These are phyloP conservation scores for Somion occarium DNA, from an alignment of 1,284 basidiomycete species.

Conservation along the genomic window DNA sequence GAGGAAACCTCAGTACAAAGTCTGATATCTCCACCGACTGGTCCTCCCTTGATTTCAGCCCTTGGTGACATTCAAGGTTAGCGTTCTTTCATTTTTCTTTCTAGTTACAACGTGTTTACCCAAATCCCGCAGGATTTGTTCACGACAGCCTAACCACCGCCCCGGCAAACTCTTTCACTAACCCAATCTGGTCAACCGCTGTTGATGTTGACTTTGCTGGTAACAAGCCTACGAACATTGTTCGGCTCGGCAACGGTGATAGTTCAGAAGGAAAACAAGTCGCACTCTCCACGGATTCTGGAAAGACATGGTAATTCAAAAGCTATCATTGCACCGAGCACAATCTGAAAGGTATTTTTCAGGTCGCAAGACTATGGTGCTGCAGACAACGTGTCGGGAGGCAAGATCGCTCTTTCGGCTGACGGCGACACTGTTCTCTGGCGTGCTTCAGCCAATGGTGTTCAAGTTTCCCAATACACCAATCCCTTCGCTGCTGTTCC, in stretches of 20 bases:
- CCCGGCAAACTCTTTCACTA: constrained; percentile 38
- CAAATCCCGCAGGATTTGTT: constrained; percentile 33
- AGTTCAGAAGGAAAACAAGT: constrained; percentile 44
- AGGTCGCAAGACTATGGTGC: constrained; percentile 48
- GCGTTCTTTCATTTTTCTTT: not conserved
- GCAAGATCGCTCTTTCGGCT: constrained; percentile 54
- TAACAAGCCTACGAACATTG: constrained; percentile 46
- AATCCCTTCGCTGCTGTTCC: constrained; percentile 45
- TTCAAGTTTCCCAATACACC: constrained; percentile 47
- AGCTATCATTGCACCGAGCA: too few species aligned
- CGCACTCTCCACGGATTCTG: constrained; percentile 50
- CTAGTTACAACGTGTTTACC: not conserved
- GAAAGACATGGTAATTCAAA: constrained; percentile 48
- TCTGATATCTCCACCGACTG: constrained; percentile 47
- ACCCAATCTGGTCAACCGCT: constrained; percentile 47
- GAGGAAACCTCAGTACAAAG: constrained; percentile 57
- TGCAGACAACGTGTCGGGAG: constrained; percentile 44
- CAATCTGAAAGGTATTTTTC: too few species aligned
- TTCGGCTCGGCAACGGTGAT: constrained; percentile 46
- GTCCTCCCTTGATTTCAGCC: constrained; percentile 49
- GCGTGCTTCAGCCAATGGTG: constrained; percentile 44
- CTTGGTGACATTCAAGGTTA: constrained; percentile 53
- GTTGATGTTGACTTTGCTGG: constrained; percentile 58
- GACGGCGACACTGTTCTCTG: constrained; percentile 54
- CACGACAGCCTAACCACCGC: constrained; percentile 44